Evolutionary conservation across 2,329 filamentous ascomycete species (phyloP), one percentile per base, ranked within the genome.

Genomic region (Aspergillus niger): DNA sequence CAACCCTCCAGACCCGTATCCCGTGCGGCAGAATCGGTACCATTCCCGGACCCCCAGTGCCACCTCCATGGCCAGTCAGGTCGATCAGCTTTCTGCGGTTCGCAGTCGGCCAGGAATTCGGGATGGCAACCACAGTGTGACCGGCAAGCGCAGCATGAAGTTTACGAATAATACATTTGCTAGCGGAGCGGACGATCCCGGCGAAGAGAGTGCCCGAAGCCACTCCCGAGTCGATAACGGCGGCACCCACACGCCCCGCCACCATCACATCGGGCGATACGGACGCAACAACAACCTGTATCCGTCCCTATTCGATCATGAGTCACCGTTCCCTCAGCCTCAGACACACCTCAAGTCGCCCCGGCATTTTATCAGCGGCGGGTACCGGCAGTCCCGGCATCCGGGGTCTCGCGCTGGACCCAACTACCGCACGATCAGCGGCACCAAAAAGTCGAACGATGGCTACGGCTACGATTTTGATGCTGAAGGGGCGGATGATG

Each of bases 11-110:
- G 86, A 88, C 66, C 80, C 82, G 24, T 81, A 75, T 59, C 77
- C 83, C 30, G 66, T 72, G 43, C 80, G 85, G 55, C 91, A 91
- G 55, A 85, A 87, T 64, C 86, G 92, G 63, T 92, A 94, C 76
- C 94, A 98, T 77, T 98, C 94, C 20, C 87, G 95, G 64, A 99
- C 95, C 1, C 95, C 95, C 6, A 98, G 93, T 76, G 91, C 92
- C 47, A 96, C 94, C 3, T 98, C 94, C 11, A 82, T 86, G 69
- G 82, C 82, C 17, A 82, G 77, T 69, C 80, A 77, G 66, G 77
- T 76, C 59, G 77, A 83, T 60, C 75, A 82, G 67, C 74, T 79
- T 66, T 71, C 77, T 63, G 74, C 77, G 63, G 74, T 72, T 51
- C 78, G 85, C 51, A 86, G 85, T n/a, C 89, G 92, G 61, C 86